Conservation (phyloP, 768 basidiomycete genomes). For the Tricholomella constricta region DNA sequence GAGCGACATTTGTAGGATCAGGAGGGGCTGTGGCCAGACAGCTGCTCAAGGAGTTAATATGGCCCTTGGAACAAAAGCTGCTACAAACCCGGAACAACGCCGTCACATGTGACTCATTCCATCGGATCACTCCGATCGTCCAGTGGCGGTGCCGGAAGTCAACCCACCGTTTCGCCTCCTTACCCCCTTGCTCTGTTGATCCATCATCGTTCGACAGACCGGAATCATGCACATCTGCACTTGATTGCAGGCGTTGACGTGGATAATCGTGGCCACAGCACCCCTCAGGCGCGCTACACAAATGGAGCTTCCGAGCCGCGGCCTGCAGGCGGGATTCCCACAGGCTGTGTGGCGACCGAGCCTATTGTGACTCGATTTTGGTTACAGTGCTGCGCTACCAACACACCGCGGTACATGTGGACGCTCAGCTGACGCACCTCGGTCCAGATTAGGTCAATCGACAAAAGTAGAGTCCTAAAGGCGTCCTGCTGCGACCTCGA, state of each 20-base stretch:
- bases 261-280: no score
- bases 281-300: not conserved
- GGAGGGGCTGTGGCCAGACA: conserved; percentile 15
- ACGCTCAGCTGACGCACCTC: not conserved
- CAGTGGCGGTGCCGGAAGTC: conserved; percentile 1
- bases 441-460: not conserved
- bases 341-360: not conserved
- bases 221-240: not conserved
- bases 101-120: not conserved
- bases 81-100: conserved; percentile 15
- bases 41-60: conserved; percentile 16
- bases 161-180: not conserved
- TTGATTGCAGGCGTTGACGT: not conserved
- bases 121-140: not conserved
- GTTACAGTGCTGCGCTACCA: not conserved
- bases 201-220: no score
- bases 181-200: not conserved
- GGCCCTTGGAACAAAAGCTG: conserved; percentile 20
- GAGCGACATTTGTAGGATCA: conserved; percentile 23
- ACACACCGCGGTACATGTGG: not conserved
- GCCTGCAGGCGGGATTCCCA: conserved; percentile 1
- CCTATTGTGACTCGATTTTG: not conserved
- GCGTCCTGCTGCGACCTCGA: not conserved
- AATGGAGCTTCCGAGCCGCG: not conserved
- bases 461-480: not conserved